phyloP scores from a whole-genome alignment of 2,329 filamentous ascomycete genomes.

The Cladosporium velox region DNA sequence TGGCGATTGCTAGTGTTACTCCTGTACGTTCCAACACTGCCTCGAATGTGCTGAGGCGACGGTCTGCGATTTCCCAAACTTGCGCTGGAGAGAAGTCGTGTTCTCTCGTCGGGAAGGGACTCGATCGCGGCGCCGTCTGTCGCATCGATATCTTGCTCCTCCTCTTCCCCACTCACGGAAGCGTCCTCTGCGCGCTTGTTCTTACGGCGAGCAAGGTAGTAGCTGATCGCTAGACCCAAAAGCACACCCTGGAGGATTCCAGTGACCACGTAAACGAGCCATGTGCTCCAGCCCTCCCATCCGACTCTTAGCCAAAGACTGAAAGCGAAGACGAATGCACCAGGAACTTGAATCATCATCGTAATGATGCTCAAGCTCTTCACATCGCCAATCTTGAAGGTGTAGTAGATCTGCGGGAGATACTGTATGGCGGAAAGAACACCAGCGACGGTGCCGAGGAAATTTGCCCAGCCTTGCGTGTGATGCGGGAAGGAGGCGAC shows the following conservation, averaged over 20 bases:
- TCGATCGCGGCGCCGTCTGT: slow-evolving; percentile 21
- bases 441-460: slow-evolving; percentile 77
- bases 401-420: slow-evolving; percentile 91
- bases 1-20: slow-evolving; percentile 26
- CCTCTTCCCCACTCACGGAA: neutral
- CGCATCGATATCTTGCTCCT: slow-evolving; percentile 24
- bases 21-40: slow-evolving; percentile 20
- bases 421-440: slow-evolving; percentile 85
- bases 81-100: slow-evolving; percentile 11
- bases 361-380: slow-evolving; percentile 93
- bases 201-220: slow-evolving; percentile 53
- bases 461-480: slow-evolving; percentile 78
- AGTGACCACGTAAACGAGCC: slow-evolving; percentile 87
- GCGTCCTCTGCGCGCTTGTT: neutral
- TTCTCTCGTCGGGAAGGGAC: slow-evolving; percentile 13
- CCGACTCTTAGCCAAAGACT: slow-evolving; percentile 75
- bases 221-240: slow-evolving; percentile 77
- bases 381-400: slow-evolving; percentile 80
- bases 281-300: slow-evolving; percentile 86
- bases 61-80: slow-evolving; percentile 9
- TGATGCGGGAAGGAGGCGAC: slow-evolving; percentile 65
- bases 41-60: slow-evolving; percentile 2
- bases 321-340: slow-evolving; percentile 83
- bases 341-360: slow-evolving; percentile 98
- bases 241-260: slow-evolving; percentile 81